Base-by-base conservation (phyloP, 495 filamentous ascomycete species). In the Penicillium angulare region DNA sequence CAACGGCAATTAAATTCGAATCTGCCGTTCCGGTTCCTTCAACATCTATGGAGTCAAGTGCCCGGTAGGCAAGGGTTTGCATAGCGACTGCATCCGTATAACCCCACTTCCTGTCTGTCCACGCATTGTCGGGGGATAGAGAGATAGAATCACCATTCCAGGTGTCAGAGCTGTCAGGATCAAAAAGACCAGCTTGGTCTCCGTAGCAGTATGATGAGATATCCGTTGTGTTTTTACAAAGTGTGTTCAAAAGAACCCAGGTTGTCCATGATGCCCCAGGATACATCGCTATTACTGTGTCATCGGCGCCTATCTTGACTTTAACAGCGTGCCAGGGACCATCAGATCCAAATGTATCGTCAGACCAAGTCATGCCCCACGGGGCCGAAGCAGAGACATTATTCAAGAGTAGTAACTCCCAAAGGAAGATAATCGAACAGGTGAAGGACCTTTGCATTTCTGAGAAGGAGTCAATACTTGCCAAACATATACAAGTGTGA, bases 281-380 rank as follows among this genome's bases (percentile, higher is more conserved):
- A n/a, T 36, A 36, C 12, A 36, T 13, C 6, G 33, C 33, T n/a
- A 36, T 6, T 36, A 4, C 4, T 22, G 18, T 15, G 2, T 16
- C 26, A 15, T 16, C 9, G 18, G 2, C 8, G 12, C 43, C 43
- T 12, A 46, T 21, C 13, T 18, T 22, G 5, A 46, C 26, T 12
- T 7, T 32, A 18, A 46, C 43, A 16, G 43, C 43, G 10, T 46
- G 43, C 43, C 43, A 46, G 12, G 43, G 43, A 17, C 43, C 43
- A 46, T 46, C 43, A 9, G 24, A 26, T 7, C 43, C 43, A 18
- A 32, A 46, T 15, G 13, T 32, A 8, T 32, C 15, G 43, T 46
- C 29, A 15, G 43, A 46, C 43, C 43, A 46, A 12, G 43, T 34
- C 43, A 46, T 46, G 5, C 10, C 26, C 26, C 26, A 27, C 5